Evolutionary conservation across 208 protist species (phyloP), one percentile per base, ranked within the genome.

Genomic region (Crithidia thermophila): DNA sequence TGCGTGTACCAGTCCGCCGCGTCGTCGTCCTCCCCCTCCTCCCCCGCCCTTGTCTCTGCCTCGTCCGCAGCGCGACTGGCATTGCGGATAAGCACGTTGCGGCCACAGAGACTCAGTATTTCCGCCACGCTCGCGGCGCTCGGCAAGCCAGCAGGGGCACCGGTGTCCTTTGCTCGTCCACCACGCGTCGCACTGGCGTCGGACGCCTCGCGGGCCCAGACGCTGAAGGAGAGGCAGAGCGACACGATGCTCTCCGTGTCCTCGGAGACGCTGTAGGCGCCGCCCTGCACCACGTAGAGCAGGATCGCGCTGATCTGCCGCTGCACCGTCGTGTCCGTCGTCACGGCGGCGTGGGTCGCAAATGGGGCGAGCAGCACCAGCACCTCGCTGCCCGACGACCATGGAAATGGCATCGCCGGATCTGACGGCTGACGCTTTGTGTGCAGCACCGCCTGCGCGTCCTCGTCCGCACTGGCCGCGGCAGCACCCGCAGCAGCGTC

Each of bases 221-320:
- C 59, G 62, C 52, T 67, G 40, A 70, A 77, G 50, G 39, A 65
- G 18, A 65, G 53, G 3, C 56, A 82, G n/a, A 63, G 77, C 46
- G 53, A 78, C 21, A 75, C 68, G n/a, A 75, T 43, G 36, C 51
- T 67, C 53, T 75, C 68, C 31, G 68, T 75, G 53, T 75, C 68
- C 27, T 75, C 60, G 0, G 20, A 20, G 13, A 67, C 60, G 45
- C 52, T 57, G 60, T 67, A 75, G 30, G 11, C 20, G 20, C 59
- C 33, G 27, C 50, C 43, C 50, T 37, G 59, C 59, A 75, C 68
- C 13, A 75, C 61, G n/a, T 51, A 33, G 20, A 60, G 42, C 18
- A 75, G 68, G 36, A 75, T 28, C 16, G 42, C 18, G 18, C 30
- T 39, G 37, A 75, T 37, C 20, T 63, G 60, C 27, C 59, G 68